These are phyloP conservation scores for Teunomyces barrocoloradensis DNA, from an alignment of 805 yeast species.

Conservation along the genomic window DNA sequence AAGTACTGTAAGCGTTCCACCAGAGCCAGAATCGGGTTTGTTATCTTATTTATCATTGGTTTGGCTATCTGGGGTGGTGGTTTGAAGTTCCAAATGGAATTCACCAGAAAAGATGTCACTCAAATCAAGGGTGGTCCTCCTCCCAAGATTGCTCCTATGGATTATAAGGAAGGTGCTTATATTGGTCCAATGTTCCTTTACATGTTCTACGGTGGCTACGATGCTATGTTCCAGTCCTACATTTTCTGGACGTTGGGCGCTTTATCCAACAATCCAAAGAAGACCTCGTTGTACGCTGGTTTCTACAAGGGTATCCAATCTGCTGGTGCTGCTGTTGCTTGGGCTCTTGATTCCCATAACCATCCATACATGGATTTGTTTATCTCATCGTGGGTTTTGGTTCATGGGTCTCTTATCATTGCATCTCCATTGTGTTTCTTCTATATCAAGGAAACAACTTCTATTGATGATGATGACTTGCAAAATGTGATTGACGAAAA, in stretches of 20 bases:
- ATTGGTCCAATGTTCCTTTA: conserved; percentile 62
- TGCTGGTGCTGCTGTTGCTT: conserved; percentile 60
- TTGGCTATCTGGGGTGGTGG: conserved; percentile 63
- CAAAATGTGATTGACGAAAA: conserved; percentile 18
- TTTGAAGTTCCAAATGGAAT: conserved; percentile 42
- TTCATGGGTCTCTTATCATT: conserved; percentile 45
- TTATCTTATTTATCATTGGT: conserved; percentile 35
- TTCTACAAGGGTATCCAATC: conserved; percentile 64
- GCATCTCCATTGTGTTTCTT: conserved; percentile 47
- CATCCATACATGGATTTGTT: conserved; percentile 41
- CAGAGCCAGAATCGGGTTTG: conserved; percentile 48
- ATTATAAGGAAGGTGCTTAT: conserved; percentile 46
- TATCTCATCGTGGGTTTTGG: conserved; percentile 47
- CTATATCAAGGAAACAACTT: conserved; percentile 45
- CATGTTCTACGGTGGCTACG: conserved; percentile 59
- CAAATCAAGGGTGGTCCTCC: conserved; percentile 5
- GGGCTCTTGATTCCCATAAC: conserved; percentile 52
- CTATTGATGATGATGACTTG: conserved; percentile 29
- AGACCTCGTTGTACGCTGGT: conserved; percentile 56
- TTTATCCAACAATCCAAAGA: conserved; percentile 55
- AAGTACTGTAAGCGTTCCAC: conserved; percentile 37
- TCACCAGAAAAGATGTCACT: conserved; percentile 36
- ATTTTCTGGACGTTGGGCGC: conserved; percentile 61
- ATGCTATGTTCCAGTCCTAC: conserved; percentile 59
- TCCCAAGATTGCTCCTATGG: conserved; percentile 29